These are phyloP conservation scores for Ceratocystiopsis sp. DNA, from an alignment of 2,329 filamentous ascomycete genomes.

Conservation along the genomic window DNA sequence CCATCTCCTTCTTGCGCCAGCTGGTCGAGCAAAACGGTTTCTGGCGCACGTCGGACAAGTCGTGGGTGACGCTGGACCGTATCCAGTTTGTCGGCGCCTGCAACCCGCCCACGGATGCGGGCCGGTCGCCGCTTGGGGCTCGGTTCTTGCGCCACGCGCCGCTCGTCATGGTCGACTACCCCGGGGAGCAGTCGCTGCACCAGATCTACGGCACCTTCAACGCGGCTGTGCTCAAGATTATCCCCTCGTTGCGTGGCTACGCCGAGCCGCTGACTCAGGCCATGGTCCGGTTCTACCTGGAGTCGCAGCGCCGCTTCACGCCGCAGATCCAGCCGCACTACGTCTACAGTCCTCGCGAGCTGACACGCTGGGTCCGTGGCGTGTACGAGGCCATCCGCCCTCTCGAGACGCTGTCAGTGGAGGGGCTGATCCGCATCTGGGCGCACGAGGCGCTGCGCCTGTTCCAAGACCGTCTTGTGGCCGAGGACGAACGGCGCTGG, in stretches of 20 bases:
- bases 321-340: slow-evolving; percentile 96
- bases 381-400: slow-evolving; percentile 94
- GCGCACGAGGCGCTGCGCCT: slow-evolving; percentile 89
- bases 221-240: slow-evolving; percentile 86
- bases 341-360: slow-evolving; percentile 95
- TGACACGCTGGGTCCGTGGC: slow-evolving; percentile 94
- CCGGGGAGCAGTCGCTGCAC: slow-evolving; percentile 79
- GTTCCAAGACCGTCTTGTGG: slow-evolving; percentile 93
- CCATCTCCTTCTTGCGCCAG: slow-evolving; percentile 92
- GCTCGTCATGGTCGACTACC: slow-evolving; percentile 99
- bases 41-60: slow-evolving; percentile 95
- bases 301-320: slow-evolving; percentile 89
- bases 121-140: slow-evolving; percentile 82
- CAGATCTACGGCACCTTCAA: slow-evolving; percentile 99
- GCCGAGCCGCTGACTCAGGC: slow-evolving; percentile 85
- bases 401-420: slow-evolving; percentile 70
- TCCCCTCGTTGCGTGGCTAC: slow-evolving; percentile 87
- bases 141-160: slow-evolving; percentile 92
- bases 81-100: slow-evolving; percentile 99
- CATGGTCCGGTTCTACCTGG: slow-evolving; percentile 93
- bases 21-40: slow-evolving; percentile 98
- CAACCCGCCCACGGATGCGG: slow-evolving; percentile 94
- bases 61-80: slow-evolving; percentile 91
- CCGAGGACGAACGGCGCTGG: slow-evolving; percentile 87
- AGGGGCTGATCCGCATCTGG: slow-evolving; percentile 93